A percentile compares a stretch with the other conserved stretches of the same genome.
These are phyloP conservation scores for Thermothielavioides terrestris DNA, from an alignment of 495 filamentous ascomycete genomes.

Conservation along the genomic window DNA sequence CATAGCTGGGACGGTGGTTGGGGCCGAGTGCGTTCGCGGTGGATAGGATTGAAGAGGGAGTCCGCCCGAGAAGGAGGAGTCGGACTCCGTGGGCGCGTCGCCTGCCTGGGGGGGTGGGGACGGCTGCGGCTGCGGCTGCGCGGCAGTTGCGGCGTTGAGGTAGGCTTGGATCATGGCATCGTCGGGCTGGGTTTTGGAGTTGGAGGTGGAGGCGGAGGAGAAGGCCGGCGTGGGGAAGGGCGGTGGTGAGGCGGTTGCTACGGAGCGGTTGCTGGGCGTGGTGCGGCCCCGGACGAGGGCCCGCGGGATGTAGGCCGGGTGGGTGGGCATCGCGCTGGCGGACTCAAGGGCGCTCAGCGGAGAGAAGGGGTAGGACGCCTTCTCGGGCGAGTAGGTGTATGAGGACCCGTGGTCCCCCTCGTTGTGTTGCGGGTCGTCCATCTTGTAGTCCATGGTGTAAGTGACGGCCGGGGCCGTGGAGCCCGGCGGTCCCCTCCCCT, in stretches of 20 bases:
- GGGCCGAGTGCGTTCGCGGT: neutral
- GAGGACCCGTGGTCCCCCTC: constrained; percentile 24
- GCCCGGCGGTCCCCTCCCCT: constrained; percentile 1
- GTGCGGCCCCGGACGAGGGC: constrained; percentile 24
- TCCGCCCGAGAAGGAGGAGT: neutral
- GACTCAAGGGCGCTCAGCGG: constrained; percentile 11
- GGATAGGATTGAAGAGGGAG: neutral
- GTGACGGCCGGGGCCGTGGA: constrained; percentile 10
- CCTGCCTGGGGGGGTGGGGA: neutral
- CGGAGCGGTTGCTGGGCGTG: constrained; percentile 6
- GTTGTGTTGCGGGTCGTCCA: constrained; percentile 17
- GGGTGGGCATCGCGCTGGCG: constrained; percentile 33
- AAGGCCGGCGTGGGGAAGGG: neutral
- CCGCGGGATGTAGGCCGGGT: constrained; percentile 40
- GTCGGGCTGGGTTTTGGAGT: neutral
- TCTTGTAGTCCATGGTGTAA: constrained; percentile 29
- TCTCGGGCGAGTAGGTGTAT: constrained; percentile 17
- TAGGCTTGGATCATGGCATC: constrained; percentile 5
- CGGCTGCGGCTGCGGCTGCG: neutral
- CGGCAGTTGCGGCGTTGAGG: neutral
- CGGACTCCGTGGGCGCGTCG: neutral
- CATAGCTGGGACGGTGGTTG: neutral
- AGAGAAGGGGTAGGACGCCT: constrained; percentile 10
- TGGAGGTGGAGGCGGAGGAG: neutral
- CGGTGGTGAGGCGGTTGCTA: neutral